Evolutionary conservation across 164 flowering plant genomes (phyloP), one percentile per base, ranked within the genome.

Genomic region (Aristolochia fimbriata): DNA sequence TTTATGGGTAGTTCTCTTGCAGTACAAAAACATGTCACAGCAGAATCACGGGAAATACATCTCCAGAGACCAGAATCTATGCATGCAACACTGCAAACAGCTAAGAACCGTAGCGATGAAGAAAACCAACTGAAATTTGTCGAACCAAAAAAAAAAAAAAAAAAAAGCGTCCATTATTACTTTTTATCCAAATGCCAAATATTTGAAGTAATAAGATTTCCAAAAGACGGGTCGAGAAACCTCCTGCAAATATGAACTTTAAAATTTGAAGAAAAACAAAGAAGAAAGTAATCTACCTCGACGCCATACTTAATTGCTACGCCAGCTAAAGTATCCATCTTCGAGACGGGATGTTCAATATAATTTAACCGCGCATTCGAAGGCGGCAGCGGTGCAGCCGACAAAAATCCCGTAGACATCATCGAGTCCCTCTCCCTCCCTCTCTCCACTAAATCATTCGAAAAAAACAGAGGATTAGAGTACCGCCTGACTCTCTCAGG

Each of bases 251-350:
- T 10, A 37, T 7, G 11, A 17, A 49, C 52, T 17, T 49, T 14
- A 10, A 54, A 54, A 24, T 27, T 22, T 50, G 22, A 50, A 50
- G 15, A 17, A 55, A 4, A 27, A 24, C 30, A 27, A 56, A 64
- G 15, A 20, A 10, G 3, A 31, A 49, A 21, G 33, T 4, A n/a
- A 23, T 43, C 11, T 71, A 91, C 97, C 94, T 91, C 97, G 19
- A 91, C 97, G 15, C 97, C 97, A 60, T 91, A 91, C 61, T 82
- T 86, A 70, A 91, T 91, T 50, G 97, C 96, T 22, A 91, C 81
- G 12, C 97, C 97, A 20, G 97, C 97, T 22, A 91, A 86, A 1
- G 97, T 91, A 70, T 91, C 97, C 74, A 82, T 67, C 71, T 76
- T 86, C 20, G 97, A 76, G n/a, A 91, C 92, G 1, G 31, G 76